phyloP scores from a whole-genome alignment of 1,284 basidiomycete species.

The Pholiota adiposa region DNA sequence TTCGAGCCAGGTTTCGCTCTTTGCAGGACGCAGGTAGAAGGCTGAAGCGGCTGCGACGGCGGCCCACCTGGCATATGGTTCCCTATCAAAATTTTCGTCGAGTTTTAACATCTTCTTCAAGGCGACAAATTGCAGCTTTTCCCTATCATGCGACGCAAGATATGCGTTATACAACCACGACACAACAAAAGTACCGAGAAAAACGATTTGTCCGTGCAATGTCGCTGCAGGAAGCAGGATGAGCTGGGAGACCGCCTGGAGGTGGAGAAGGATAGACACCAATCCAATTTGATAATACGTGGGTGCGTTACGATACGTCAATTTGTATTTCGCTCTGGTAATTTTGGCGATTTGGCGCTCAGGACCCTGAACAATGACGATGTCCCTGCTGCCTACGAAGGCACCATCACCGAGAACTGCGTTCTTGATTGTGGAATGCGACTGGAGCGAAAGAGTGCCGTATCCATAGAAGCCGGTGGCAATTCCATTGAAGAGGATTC shows the following conservation, averaged over 20 bases:
- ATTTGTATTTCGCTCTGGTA: slow-evolving; percentile 8
- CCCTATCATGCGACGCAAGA: slow-evolving; percentile 16
- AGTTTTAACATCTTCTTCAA: neutral
- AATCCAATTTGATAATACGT: slow-evolving; percentile 14
- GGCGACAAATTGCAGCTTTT: slow-evolving; percentile 6
- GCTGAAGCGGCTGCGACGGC: neutral
- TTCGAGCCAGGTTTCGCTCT: no score
- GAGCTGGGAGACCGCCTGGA: slow-evolving; percentile 18
- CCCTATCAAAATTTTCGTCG: neutral
- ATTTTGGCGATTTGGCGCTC: slow-evolving; percentile 13
- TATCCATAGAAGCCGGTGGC: slow-evolving; percentile 17
- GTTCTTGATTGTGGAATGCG: neutral
- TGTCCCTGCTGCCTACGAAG: neutral
- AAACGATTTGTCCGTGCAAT: slow-evolving; percentile 18
- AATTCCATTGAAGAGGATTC: slow-evolving; percentile 16
- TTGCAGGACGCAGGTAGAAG: no score
- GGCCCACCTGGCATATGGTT: neutral
- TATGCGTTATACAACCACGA: slow-evolving; percentile 15
- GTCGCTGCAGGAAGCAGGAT: slow-evolving; percentile 19
- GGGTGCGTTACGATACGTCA: neutral
- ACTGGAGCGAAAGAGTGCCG: slow-evolving; percentile 12
- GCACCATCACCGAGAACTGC: slow-evolving; percentile 14
- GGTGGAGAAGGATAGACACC: neutral
- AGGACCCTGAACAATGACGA: slow-evolving; percentile 13
- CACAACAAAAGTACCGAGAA: slow-evolving; percentile 12